Conservation (phyloP, 2,329 filamentous ascomycete genomes). For the Coccinonectria pachysandricola region DNA sequence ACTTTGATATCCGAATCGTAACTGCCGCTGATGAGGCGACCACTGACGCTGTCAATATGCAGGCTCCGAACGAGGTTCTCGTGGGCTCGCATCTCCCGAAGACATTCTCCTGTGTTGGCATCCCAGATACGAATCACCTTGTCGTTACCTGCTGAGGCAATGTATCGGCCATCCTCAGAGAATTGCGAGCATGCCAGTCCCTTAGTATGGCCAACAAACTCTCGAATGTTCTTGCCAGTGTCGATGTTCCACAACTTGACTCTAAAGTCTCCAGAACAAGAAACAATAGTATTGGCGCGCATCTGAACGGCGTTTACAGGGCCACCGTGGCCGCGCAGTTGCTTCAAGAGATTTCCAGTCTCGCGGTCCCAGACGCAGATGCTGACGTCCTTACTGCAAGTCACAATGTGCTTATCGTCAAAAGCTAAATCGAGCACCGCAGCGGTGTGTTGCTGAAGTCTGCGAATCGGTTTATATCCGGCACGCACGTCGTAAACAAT, state of each 20-base stretch:
- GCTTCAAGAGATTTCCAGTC: conserved; percentile 65
- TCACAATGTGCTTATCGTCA: conserved; percentile 85
- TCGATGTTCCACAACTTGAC: conserved; percentile 95
- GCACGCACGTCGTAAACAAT: conserved; percentile 81
- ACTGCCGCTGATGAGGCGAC: conserved; percentile 78
- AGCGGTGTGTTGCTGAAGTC: conserved; percentile 68
- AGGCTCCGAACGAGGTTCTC: conserved; percentile 77
- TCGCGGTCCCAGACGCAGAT: conserved; percentile 91
- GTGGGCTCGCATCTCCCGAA: conserved; percentile 74
- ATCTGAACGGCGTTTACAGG: conserved; percentile 96
- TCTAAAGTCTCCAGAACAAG: conserved; percentile 84
- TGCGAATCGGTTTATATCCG: conserved; percentile 68
- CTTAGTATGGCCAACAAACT: conserved; percentile 83
- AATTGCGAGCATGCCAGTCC: conserved; percentile 95
- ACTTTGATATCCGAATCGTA: conserved; percentile 96
- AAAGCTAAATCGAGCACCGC: conserved; percentile 92
- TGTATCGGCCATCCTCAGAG: conserved; percentile 84
- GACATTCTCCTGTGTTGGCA: conserved; percentile 75
- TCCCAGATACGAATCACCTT: conserved; percentile 95
- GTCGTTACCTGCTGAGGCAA: conserved; percentile 91
- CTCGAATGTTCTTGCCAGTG: conserved; percentile 77
- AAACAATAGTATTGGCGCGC: conserved; percentile 84
- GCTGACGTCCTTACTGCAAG: conserved; percentile 89
- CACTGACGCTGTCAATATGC: conserved; percentile 80
- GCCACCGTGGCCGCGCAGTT: conserved; percentile 74